Conservation (phyloP, 768 basidiomycete species). For the Trametes maxima region DNA sequence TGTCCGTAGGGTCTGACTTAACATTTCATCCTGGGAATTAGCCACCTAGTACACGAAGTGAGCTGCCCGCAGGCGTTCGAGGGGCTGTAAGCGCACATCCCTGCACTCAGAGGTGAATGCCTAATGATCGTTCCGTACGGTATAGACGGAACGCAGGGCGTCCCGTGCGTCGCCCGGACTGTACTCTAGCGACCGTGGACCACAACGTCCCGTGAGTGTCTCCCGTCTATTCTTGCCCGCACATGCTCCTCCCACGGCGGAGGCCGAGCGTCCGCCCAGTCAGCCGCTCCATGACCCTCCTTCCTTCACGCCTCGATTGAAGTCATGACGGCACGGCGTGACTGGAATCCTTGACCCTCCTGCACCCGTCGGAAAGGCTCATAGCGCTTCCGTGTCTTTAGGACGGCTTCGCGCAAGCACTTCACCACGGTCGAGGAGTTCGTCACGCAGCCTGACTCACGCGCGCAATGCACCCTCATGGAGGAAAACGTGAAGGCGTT, state of each 20-base stretch:
- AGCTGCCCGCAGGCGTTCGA: slow-evolving; percentile 67
- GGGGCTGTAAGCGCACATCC: slow-evolving; percentile 43
- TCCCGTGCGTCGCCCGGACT: slow-evolving; percentile 61
- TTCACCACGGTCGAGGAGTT: slow-evolving; percentile 52
- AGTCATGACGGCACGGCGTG: too few species aligned
- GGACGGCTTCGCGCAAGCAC: slow-evolving; percentile 52
- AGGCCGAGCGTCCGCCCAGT: too few species aligned
- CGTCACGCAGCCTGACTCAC: slow-evolving; percentile 59
- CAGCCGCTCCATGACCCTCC: too few species aligned
- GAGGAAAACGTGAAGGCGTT: slow-evolving; percentile 70
- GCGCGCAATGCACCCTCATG: slow-evolving; percentile 57
- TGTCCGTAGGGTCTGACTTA: background rate
- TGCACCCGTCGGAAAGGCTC: background rate
- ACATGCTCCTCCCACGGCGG: background rate
- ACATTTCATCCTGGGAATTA: slow-evolving; percentile 19
- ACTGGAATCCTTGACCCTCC: too few species aligned
- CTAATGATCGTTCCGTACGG: background rate
- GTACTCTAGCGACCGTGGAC: slow-evolving; percentile 64
- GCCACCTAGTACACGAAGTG: slow-evolving; percentile 65
- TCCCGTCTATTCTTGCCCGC: background rate
- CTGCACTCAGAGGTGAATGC: background rate
- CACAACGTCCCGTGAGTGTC: slow-evolving; percentile 56
- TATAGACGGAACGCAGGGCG: slow-evolving; percentile 50
- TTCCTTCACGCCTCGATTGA: too few species aligned
- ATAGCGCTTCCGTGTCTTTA: slow-evolving; percentile 21